Base-by-base conservation (phyloP, 2,329 filamentous ascomycete species). In the Paraphaeosphaeria minitans region DNA sequence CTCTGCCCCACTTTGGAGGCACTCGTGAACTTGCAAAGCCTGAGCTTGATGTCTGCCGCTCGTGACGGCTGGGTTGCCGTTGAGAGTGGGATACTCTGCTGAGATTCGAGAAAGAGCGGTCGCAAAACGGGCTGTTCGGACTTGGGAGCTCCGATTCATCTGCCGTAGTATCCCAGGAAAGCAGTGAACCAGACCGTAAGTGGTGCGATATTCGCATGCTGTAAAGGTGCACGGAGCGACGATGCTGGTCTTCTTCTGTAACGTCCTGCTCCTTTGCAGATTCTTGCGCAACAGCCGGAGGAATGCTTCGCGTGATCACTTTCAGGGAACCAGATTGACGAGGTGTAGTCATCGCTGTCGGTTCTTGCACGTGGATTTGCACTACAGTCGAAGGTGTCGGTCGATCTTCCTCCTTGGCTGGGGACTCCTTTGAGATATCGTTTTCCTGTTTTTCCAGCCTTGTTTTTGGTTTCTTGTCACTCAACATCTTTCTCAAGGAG, bases 131-230 rank as follows among this genome's bases (percentile, higher is more conserved):
- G 39, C 21, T 58, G 49, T 59, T 63, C 13, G 63, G 52, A 24
- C 52, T 58, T 2, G 68, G 63, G 9, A 68, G 24, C 7, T 70
- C 66, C 27, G 68, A 58, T 13, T 62, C 55, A 48, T 69, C 65
- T 19, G 63, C 62, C 41, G 72, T 61, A 52, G 69, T 66, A 21
- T 75, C 68, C 70, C 77, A 79, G 3, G 77, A 73, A 13, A 75
- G 66, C 3, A 77, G 60, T 8, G 79, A 81, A 16, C 74, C 73
- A 7, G 77, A 80, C 7, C 79, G 78, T 14, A 81, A 66, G 64
- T 80, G 79, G 52, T 79, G 75, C 2, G 77, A 79, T 29, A 81
- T 81, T 13, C 76, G 72, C 79, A 81, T 80, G 33, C 71, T 76
- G 51, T 78, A 67, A 1, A 81, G 70, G 58, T 80, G 79, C 2